Base-by-base conservation (phyloP, 2,329 filamentous ascomycete species). In the Pestalotiopsis sp. region DNA sequence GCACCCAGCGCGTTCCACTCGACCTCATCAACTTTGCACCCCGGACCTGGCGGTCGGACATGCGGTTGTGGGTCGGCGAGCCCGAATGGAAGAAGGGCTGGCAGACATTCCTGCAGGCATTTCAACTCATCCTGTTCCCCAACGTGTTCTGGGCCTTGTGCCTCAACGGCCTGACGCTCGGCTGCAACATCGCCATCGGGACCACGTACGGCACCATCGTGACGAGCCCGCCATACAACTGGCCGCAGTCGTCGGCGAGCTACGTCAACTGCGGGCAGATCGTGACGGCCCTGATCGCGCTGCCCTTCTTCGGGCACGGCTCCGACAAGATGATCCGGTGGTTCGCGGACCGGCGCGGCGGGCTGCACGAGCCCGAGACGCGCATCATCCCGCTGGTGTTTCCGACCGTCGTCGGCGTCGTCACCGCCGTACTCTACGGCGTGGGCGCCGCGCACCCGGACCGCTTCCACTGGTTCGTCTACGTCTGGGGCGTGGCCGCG, bases 201-300 rank as follows among this genome's bases (percentile, higher is more conserved):
- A 82, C 81, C 1, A 83, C 81, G 0, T 84, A 83, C 68, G 76
- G 78, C 23, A 75, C 67, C 39, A 79, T 83, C 45, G 65, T 83
- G 20, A 74, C 76, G 3, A 70, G 71, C 2, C 67, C 78, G 0
- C 79, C 79, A 0, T 83, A 83, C 71, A 78, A 76, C 69, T 83
- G 80, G 79, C 75, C 78, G 2, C 70, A 78, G 3, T 74, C 72
- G 20, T 76, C 73, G 12, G 73, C 78, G 3, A 77, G 75, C 65
- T 83, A 82, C 71, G 77, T 80, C 38, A 80, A 80, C 69, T 75
- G 75, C 5, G 81, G 80, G 0, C 81, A 83, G 65, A 83, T 83
- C 13, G 72, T 82, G 1, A 76, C 75, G 3, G 75, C 80, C 0
- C 69, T 83, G 3, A 58, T 81, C 1, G 81, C 79, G 0, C 75